phyloP scores from a whole-genome alignment of 2,329 filamentous ascomycete genomes.

The Colletotrichum sp. region DNA sequence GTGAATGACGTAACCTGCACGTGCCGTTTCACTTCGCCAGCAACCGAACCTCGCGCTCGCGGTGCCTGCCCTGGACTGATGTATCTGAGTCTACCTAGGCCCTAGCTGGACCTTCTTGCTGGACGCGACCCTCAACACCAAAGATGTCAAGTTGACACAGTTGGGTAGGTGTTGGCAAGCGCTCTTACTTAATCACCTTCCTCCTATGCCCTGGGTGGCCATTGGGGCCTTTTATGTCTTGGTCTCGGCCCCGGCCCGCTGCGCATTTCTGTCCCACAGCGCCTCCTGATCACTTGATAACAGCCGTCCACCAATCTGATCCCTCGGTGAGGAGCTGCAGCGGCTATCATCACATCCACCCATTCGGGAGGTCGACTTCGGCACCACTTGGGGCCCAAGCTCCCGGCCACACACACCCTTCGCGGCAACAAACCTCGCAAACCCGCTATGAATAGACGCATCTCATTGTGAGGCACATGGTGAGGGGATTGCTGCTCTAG shows the following conservation, averaged over 20 bases:
- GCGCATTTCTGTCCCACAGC: neutral
- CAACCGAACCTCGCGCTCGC: neutral
- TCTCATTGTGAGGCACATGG: neutral
- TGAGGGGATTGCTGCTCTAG: neutral
- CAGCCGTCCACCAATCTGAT: neutral
- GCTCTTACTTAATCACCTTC: neutral
- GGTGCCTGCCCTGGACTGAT: neutral
- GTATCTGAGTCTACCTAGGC: neutral
- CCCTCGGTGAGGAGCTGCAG: neutral
- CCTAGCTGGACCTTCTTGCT: neutral
- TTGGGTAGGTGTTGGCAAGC: neutral
- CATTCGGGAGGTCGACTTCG: neutral
- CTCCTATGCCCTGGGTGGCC: neutral
- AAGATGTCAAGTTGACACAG: neutral
- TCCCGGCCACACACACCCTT: neutral
- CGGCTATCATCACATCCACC: neutral
- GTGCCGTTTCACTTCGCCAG: constrained; percentile 4
- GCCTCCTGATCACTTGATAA: neutral
- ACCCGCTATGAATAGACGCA: neutral
- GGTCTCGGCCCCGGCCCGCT: neutral
- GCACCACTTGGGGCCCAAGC: neutral
- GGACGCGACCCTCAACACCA: neutral
- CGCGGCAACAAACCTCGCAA: neutral
- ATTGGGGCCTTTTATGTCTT: neutral
- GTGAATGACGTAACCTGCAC: constrained; percentile 15